Conservation (phyloP, 257 asterid genomes). For the Thymus quinquecostatus region DNA sequence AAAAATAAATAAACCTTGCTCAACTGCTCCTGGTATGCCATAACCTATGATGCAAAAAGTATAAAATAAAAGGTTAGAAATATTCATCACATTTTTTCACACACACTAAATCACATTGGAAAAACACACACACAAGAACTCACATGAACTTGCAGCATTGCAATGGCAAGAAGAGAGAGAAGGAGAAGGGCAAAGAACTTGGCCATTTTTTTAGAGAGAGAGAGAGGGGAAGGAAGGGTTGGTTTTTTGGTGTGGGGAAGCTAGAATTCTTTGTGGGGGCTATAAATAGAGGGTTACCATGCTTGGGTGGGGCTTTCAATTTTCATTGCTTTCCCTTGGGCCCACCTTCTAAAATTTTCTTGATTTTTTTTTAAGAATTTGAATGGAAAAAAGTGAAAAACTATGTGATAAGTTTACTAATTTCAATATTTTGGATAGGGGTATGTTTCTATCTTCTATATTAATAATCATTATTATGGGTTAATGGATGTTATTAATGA, state of each 20-base stretch:
- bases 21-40: conserved; percentile 31
- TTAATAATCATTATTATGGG: too few relatives aligned
- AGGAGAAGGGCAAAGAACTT: conserved; percentile 41
- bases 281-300: conserved; percentile 39
- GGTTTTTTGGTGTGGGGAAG: conserved; percentile 30
- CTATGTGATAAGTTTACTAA: too few relatives aligned
- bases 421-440: too few relatives aligned
- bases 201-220: conserved; percentile 31
- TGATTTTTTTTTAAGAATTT: too few relatives aligned
- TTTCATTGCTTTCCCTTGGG: neutral
- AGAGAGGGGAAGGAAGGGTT: neutral
- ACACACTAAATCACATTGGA: conserved; percentile 7
- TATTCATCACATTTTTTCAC: neutral
- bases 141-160: conserved; percentile 45
- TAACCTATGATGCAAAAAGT: conserved; percentile 22
- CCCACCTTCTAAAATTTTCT: neutral
- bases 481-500: too few relatives aligned
- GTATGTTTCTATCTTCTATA: too few relatives aligned
- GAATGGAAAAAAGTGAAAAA: too few relatives aligned
- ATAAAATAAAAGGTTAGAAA: neutral
- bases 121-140: conserved; percentile 13
- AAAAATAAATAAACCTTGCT: conserved; percentile 34
- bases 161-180: conserved; percentile 35
- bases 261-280: conserved; percentile 31
- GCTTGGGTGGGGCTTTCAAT: conserved; percentile 31